phyloP scores from a whole-genome alignment of 2,329 filamentous ascomycete species.

The Diaporthe sp. region DNA sequence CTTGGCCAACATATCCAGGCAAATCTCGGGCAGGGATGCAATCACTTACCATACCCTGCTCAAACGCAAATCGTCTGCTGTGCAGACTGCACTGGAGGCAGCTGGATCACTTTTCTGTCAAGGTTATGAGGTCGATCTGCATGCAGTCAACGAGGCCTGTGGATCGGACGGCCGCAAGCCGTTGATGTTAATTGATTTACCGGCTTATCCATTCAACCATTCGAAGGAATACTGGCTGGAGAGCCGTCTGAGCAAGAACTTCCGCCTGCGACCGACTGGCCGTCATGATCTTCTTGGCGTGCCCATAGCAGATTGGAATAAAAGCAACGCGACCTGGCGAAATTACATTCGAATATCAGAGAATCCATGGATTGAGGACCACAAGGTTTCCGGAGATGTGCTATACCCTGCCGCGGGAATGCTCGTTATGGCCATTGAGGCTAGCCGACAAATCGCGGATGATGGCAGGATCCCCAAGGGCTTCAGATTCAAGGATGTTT shows the following conservation, averaged over 20 bases:
- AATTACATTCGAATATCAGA: constrained; percentile 40
- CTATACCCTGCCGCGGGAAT: constrained; percentile 46
- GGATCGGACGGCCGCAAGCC: not conserved
- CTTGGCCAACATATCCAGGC: constrained; percentile 40
- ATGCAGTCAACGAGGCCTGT: constrained; percentile 33
- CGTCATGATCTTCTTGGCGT: constrained; percentile 29
- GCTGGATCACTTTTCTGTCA: constrained; percentile 33
- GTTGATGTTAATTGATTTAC: constrained; percentile 52
- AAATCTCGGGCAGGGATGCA: not conserved
- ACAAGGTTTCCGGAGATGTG: constrained; percentile 42
- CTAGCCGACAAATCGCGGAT: constrained; percentile 36
- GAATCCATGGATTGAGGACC: constrained; percentile 46
- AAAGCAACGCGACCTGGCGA: constrained; percentile 35
- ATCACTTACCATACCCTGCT: constrained; percentile 25
- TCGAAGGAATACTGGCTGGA: constrained; percentile 58
- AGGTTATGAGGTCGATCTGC: constrained; percentile 19
- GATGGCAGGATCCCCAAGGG: not conserved
- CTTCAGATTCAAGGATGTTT: constrained; percentile 36
- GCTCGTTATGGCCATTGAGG: constrained; percentile 45
- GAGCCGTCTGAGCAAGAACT: constrained; percentile 49
- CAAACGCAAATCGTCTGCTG: constrained; percentile 35
- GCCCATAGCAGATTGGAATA: constrained; percentile 27
- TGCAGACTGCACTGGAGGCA: constrained; percentile 36
- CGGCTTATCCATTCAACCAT: constrained; percentile 57
- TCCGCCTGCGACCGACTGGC: constrained; percentile 3